Evolutionary conservation across 208 protist species (phyloP), one percentile per base, ranked within the genome.

Genomic region (Blastocrithidia nonstop): DNA sequence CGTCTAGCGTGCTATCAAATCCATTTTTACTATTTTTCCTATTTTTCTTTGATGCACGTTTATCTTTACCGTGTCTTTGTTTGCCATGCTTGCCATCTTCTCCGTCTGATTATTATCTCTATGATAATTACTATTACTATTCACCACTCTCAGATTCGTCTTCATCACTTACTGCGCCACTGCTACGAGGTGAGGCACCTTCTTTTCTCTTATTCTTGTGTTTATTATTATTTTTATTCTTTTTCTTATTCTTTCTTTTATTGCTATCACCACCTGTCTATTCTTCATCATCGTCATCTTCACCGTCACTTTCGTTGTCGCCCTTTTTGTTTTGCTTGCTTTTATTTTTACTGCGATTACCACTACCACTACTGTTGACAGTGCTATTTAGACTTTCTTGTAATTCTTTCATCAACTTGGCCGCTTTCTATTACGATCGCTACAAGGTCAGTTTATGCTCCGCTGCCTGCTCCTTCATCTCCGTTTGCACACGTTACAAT

Each of bases 391-490:
- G n/a, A n/a, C 49, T 54, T 25, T 16, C 35, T 19, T n/a, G 32
- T 35, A 11, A 16, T 42, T 8, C n/a, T 11, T 17, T 43, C 15
- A 11, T 19, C n/a, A 27, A 6, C 6, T 17, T 6, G 15, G 25
- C 38, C 17, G 41, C 15, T 9, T 22, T 22, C 39, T 11, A 68
- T 15, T 50, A 63, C 59, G 29, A 72, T 68, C 11, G 49, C 64
- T 2, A 40, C 51, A 6, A 61, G 53, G 2, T 64, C 63, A 2
- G 50, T 66, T 41, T 71, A 9, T 49, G 26, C 26, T 50, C 50
- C 45, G 49, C 50, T 35, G 61, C 54, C 29, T 53, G 50, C 2
- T 17, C 44, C 48, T 71, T 41, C 21, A 61, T 47, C 50, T 71
- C 46, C 35, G 40, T 38, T 41, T 66, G 60, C 24, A 28, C 41